phyloP scores from a whole-genome alignment of 2,329 filamentous ascomycete species.

The Ploettnerulaceae sp. region DNA sequence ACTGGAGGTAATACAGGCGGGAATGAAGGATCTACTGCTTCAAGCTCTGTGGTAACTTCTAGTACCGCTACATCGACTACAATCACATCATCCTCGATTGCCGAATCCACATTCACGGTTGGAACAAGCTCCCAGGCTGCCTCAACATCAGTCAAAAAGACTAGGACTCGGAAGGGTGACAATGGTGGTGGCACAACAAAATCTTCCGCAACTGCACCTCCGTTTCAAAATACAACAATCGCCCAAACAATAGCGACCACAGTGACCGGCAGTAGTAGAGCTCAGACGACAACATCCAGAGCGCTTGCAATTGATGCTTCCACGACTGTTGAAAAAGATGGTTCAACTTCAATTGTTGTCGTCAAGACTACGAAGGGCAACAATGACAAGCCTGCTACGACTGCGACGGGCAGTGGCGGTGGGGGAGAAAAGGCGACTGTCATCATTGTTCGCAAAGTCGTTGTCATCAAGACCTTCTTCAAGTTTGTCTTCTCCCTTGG shows the following conservation, averaged over 20 bases:
- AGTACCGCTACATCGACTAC: conserved; percentile 1
- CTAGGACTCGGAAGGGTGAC: conserved; percentile 15
- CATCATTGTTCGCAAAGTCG: conserved; percentile 17
- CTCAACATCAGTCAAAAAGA: conserved; percentile 6
- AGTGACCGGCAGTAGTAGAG: conserved; percentile 1
- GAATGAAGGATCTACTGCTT: conserved; percentile 1
- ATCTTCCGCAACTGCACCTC: background rate
- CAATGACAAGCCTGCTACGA: conserved; percentile 5
- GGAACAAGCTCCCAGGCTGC: conserved; percentile 1
- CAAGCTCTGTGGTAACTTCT: background rate
- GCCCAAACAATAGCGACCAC: conserved; percentile 6
- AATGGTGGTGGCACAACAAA: conserved; percentile 6
- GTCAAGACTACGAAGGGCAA: conserved; percentile 6
- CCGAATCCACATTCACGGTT: too few relatives aligned
- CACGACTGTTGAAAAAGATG: background rate
- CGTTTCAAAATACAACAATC: conserved; percentile 1
- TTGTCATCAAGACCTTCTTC: conserved; percentile 27
- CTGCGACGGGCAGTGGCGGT: background rate
- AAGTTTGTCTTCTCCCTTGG: conserved; percentile 23
- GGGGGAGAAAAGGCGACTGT: conserved; percentile 1
- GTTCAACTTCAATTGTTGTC: conserved; percentile 1
- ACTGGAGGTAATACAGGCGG: conserved; percentile 18
- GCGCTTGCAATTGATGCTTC: background rate
- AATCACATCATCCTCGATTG: background rate
- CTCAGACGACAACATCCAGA: background rate